Conservation (phyloP, 306 rosid species). For the Prunus campanulata region DNA sequence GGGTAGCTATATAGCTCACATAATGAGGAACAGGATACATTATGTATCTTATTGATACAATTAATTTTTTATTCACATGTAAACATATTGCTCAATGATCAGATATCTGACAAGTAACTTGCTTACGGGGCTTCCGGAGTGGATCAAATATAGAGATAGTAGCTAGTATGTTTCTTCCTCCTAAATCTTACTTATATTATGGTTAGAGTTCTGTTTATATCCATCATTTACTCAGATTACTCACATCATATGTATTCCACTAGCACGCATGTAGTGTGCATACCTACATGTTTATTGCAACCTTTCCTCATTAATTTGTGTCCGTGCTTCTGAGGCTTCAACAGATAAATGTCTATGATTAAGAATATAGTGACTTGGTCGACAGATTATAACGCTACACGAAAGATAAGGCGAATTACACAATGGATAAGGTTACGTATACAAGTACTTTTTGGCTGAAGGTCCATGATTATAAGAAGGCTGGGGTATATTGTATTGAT, state of each 20-base stretch:
- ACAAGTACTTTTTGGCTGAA: no score
- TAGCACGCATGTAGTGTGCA: no score
- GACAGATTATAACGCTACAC: background rate
- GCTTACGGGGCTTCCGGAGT: slow-evolving; percentile 25
- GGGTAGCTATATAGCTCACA: background rate
- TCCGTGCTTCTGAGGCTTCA: background rate
- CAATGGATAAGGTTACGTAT: no score
- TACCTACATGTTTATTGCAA: background rate
- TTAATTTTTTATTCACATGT: no score
- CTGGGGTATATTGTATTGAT: no score
- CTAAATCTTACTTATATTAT: background rate
- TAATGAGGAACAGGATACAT: background rate
- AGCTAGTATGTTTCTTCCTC: slow-evolving; percentile 23
- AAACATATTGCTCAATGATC: background rate
- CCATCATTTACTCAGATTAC: background rate
- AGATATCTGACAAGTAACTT: slow-evolving; percentile 27
- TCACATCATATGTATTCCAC: background rate
- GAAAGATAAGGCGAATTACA: no score
- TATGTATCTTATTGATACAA: no score
- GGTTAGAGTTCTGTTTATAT: background rate
- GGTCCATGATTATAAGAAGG: no score
- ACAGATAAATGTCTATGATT: background rate
- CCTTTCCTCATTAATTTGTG: background rate
- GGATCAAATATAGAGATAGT: slow-evolving; percentile 23
- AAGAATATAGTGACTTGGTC: background rate